Percentiles rank a stretch among this genome's conserved stretches.
phyloP scores from a whole-genome alignment of 116 monocot species.

The Cymodocea nodosa region DNA sequence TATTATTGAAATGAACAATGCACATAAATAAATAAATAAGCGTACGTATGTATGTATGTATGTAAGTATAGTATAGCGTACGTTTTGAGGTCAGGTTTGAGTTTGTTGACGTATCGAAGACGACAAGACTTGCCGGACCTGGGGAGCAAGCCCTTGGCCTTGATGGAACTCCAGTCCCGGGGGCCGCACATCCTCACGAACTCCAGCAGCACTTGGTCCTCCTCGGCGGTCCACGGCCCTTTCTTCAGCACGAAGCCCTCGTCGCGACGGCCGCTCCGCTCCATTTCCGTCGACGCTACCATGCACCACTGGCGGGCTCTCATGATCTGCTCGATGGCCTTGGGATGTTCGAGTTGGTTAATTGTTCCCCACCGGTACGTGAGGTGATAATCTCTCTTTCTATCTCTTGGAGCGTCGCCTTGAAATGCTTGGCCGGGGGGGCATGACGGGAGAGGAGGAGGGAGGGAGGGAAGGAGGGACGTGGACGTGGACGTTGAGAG shows the following conservation, averaged over 20 bases:
- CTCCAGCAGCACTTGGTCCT: constrained; percentile 59
- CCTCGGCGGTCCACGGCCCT: constrained; percentile 78
- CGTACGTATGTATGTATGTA: too few relatives aligned
- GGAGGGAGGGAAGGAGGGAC: background rate
- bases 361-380: too few relatives aligned
- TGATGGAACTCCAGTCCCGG: constrained; percentile 89
- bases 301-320: too few relatives aligned
- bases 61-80: too few relatives aligned
- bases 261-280: background rate
- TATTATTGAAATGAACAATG: too few relatives aligned
- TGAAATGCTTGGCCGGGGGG: background rate
- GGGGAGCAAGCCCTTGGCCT: constrained; percentile 67
- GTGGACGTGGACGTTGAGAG: background rate
- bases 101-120: constrained; percentile 86
- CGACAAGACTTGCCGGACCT: constrained; percentile 83
- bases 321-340: too few relatives aligned
- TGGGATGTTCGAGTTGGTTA: background rate
- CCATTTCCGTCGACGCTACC: too few relatives aligned
- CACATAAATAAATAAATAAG: too few relatives aligned
- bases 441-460: background rate
- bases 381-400: background rate
- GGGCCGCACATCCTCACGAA: constrained; percentile 57
- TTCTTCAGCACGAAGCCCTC: constrained; percentile 26
- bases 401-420: background rate
- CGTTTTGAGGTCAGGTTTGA: constrained; percentile 70